Evolutionary conservation across 352 stramenopile genomes (phyloP).

Genomic region (Pythium oligandrum): DNA sequence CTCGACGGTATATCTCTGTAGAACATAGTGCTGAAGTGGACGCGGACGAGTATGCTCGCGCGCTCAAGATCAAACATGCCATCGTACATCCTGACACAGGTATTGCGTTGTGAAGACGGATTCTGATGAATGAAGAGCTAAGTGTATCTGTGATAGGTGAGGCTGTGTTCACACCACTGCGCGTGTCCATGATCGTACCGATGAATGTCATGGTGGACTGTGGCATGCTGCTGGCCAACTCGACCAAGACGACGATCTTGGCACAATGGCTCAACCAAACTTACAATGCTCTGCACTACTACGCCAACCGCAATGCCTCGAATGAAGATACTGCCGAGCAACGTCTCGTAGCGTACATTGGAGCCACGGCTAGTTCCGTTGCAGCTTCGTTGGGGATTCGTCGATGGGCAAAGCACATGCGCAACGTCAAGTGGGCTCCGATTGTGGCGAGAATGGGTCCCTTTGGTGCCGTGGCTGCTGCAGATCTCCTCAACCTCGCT

Average conservation of each 20-base stretch:
- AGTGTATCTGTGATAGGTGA: constrained; percentile 14
- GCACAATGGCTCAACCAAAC: constrained; percentile 87
- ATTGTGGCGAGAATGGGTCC: constrained; percentile 62
- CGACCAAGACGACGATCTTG: constrained; percentile 59
- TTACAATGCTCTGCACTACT: constrained; percentile 90
- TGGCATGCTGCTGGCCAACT: constrained; percentile 72
- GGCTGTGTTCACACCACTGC: constrained; percentile 60
- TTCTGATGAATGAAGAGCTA: neutral
- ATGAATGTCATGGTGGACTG: constrained; percentile 85
- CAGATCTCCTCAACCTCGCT: constrained; percentile 80
- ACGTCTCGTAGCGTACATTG: constrained; percentile 62
- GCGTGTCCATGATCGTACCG: constrained; percentile 83
- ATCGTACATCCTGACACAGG: constrained; percentile 76
- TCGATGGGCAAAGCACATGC: constrained; percentile 40
- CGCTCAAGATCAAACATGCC: constrained; percentile 62
- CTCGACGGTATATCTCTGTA: constrained; percentile 3
- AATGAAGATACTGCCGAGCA: constrained; percentile 78
- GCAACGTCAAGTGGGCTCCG: constrained; percentile 38
- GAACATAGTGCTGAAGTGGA: constrained; percentile 35
- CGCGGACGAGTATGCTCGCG: constrained; percentile 32
- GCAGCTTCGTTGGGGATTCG: constrained; percentile 69
- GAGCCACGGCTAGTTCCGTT: constrained; percentile 70
- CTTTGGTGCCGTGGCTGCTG: constrained; percentile 76
- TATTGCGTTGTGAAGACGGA: constrained; percentile 1
- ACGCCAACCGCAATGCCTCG: constrained; percentile 83